Conservation (phyloP, 805 yeast species). For the Hanseniaspora mollemarum region DNA sequence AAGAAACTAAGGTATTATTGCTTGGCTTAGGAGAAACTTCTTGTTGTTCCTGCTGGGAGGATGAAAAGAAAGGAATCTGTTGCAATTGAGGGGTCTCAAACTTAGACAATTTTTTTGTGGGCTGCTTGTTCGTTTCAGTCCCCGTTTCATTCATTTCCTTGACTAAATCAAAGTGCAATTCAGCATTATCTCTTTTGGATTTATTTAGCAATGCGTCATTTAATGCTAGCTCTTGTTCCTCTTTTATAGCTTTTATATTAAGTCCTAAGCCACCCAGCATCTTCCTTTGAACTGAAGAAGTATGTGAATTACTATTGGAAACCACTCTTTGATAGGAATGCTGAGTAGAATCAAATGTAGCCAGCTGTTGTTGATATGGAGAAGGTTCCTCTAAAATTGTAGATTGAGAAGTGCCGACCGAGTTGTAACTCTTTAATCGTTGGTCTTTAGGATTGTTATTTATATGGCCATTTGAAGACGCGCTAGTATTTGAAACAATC, state of each 20-base stretch:
- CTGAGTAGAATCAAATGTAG: not conserved
- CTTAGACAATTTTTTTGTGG: constrained; percentile 12
- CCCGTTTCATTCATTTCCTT: not conserved
- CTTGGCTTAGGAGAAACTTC: not conserved
- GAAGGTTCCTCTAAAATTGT: constrained; percentile 11
- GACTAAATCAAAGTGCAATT: not conserved
- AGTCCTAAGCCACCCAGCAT: constrained; percentile 6
- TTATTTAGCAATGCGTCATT: not conserved
- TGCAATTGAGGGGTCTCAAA: constrained; percentile 14
- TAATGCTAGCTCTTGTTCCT: constrained; percentile 5
- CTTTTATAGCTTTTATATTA: not conserved
- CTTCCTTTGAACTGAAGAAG: constrained; percentile 5
- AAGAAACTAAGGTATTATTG: not conserved
- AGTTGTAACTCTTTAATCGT: constrained; percentile 10
- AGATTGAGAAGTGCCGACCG: constrained; percentile 12
- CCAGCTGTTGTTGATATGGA: constrained; percentile 6
- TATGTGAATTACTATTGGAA: not conserved
- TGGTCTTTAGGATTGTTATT: not conserved
- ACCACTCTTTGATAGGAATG: not conserved
- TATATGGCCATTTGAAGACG: not conserved
- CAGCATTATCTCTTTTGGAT: not conserved
- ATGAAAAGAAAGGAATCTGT: constrained; percentile 13
- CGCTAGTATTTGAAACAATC: not conserved
- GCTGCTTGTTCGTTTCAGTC: not conserved
- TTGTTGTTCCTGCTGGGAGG: not conserved